Conservation (phyloP, 208 protist species). For the Acanthamoeba castellanii region DNA sequence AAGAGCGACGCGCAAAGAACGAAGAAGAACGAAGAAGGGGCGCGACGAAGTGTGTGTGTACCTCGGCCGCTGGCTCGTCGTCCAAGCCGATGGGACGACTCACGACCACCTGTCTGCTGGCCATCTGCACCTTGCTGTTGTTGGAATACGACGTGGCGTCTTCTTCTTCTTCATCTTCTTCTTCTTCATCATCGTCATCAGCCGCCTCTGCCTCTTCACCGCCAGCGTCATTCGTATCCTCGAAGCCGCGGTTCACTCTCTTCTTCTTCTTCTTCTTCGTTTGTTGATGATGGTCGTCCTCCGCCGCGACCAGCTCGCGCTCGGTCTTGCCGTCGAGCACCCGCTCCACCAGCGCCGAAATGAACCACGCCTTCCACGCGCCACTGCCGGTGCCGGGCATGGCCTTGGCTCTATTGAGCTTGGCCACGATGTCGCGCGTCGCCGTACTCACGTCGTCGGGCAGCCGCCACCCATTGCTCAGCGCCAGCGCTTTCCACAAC, state of each 20-base stretch:
- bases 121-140: background rate
- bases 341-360: background rate
- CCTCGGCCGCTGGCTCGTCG: background rate
- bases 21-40: background rate
- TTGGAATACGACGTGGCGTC: too few species aligned
- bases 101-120: background rate
- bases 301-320: background rate
- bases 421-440: background rate
- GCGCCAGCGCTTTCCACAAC: background rate
- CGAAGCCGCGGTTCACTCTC: background rate
- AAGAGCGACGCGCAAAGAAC: background rate
- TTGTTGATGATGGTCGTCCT: background rate
- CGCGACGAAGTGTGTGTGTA: background rate
- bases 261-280: background rate
- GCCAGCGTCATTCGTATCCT: background rate
- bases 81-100: background rate
- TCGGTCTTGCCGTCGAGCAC: slow-evolving; percentile 6
- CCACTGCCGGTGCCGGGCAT: background rate
- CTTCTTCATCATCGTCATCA: background rate
- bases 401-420: background rate
- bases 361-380: slow-evolving; percentile 17
- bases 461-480: background rate
- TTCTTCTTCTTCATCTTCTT: background rate
- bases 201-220: background rate
- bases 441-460: background rate